A percentile compares a stretch with the other conserved stretches of the same genome.
Evolutionary conservation across 768 basidiomycete species (phyloP).

Genomic region (Pleurotus djamor): DNA sequence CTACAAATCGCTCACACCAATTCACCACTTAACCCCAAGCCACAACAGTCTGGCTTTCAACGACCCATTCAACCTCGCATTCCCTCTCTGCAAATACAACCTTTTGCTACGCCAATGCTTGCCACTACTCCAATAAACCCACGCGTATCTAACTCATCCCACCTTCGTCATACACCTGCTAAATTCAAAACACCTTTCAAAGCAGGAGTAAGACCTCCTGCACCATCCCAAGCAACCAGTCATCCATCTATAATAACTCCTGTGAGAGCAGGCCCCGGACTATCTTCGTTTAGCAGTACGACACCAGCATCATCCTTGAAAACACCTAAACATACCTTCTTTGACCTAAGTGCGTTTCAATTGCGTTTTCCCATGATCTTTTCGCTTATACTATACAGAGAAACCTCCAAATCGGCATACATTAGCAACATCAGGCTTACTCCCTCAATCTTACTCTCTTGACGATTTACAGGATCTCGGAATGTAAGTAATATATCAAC

Average conservation of each 20-base stretch:
- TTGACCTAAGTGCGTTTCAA: slow-evolving; percentile 40
- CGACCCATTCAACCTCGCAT: slow-evolving; percentile 17
- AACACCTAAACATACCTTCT: slow-evolving; percentile 25
- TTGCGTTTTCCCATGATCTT: background rate
- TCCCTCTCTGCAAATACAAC: slow-evolving; percentile 17
- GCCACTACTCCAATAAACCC: slow-evolving; percentile 15
- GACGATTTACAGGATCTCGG: slow-evolving; percentile 47
- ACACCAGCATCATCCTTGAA: slow-evolving; percentile 5
- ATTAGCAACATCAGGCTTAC: slow-evolving; percentile 46
- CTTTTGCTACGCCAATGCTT: background rate
- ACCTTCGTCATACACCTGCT: slow-evolving; percentile 25
- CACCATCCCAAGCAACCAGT: background rate
- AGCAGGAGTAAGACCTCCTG: slow-evolving; percentile 36
- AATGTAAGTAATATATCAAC: slow-evolving; percentile 37
- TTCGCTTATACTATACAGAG: slow-evolving; percentile 17
- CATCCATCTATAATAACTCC: too few relatives aligned
- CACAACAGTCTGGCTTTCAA: background rate
- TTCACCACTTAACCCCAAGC: slow-evolving; percentile 28
- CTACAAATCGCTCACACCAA: background rate
- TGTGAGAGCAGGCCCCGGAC: background rate
- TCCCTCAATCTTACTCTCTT: slow-evolving; percentile 42
- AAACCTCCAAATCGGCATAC: slow-evolving; percentile 35
- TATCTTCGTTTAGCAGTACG: background rate
- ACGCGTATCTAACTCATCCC: background rate
- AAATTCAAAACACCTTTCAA: slow-evolving; percentile 57